phyloP scores from a whole-genome alignment of 2,329 filamentous ascomycete genomes.

The Alternaria rosae region DNA sequence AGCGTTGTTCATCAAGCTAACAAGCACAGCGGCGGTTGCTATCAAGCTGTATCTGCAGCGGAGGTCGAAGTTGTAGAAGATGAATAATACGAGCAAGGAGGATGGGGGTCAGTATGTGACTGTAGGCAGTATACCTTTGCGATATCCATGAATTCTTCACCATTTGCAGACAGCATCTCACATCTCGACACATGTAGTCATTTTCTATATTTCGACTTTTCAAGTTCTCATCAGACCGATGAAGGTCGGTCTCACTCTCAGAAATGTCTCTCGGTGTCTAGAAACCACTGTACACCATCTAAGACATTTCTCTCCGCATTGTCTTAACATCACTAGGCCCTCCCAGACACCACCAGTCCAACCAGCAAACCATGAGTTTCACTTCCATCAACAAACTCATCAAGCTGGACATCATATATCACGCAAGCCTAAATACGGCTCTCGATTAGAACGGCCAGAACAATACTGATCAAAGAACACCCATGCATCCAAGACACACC shows the following conservation, averaged over 20 bases:
- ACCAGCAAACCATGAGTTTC: not conserved
- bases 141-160: not conserved
- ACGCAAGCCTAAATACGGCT: not conserved
- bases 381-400: not conserved
- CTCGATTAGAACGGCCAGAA: not conserved
- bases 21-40: constrained; percentile 7
- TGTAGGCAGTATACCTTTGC: not conserved
- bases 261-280: not conserved
- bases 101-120: not conserved
- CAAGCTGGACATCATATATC: not conserved
- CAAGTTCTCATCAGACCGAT: not conserved
- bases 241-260: fast-evolving
- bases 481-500: not conserved
- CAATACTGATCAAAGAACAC: not conserved
- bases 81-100: not conserved
- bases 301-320: not conserved
- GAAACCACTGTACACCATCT: not conserved
- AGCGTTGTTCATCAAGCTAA: not conserved
- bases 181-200: not conserved
- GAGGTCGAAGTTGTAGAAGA: constrained; percentile 4
- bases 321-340: not conserved
- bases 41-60: constrained; percentile 14
- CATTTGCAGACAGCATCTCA: not conserved
- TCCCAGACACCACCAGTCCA: not conserved
- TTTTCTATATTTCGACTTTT: too few species aligned